Conservation (phyloP, 441 rosid species). For the Adansonia rubrostipa region DNA sequence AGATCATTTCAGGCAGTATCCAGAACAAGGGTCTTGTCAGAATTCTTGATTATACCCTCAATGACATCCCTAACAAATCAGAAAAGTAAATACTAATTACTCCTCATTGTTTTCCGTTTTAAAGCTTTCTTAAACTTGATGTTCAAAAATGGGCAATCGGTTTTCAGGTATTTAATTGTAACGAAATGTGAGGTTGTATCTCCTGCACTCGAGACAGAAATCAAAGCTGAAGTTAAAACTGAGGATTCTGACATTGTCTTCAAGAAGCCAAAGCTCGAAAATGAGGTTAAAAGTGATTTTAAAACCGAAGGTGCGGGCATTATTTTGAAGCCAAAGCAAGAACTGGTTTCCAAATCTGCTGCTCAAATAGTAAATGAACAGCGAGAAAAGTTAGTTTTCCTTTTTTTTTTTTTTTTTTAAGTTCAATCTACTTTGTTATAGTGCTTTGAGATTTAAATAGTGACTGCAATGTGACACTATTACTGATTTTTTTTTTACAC, state of each 20-base stretch:
- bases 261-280: conserved; percentile 57
- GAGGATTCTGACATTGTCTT: conserved; percentile 35
- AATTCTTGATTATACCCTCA: conserved; percentile 73
- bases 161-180: conserved; percentile 69
- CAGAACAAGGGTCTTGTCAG: conserved; percentile 76
- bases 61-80: conserved; percentile 78
- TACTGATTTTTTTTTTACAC: too few species aligned
- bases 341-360: conserved; percentile 68
- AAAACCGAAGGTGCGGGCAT: conserved; percentile 44
- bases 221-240: conserved; percentile 39
- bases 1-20: conserved; percentile 67
- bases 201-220: conserved; percentile 71
- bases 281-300: conserved; percentile 20
- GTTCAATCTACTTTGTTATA: not conserved
- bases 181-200: conserved; percentile 76
- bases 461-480: too few species aligned
- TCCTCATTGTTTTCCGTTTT: not conserved
- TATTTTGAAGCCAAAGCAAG: conserved; percentile 71
- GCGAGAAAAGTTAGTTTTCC: conserved; percentile 58
- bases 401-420: not conserved
- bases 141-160: not conserved
- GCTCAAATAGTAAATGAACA: conserved; percentile 87
- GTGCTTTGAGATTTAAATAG: not conserved
- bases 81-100: conserved; percentile 53
- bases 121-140: conserved; percentile 18